Conservation (phyloP, 345 rosid species). For the Sisymbrium altissimum region DNA sequence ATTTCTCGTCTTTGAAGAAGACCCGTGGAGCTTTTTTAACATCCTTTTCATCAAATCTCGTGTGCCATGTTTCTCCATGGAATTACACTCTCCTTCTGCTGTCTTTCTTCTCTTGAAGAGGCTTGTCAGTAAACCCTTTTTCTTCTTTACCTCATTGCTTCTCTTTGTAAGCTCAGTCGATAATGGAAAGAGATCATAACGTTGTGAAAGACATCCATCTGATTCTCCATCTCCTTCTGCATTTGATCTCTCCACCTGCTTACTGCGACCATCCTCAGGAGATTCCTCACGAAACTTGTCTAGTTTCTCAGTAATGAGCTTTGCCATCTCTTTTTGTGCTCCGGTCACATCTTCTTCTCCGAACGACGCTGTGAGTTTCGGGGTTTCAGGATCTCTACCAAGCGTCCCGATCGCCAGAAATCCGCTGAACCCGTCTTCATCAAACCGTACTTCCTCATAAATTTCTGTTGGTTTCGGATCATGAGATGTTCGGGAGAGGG, state of each 20-base stretch:
- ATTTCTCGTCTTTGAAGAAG: neutral
- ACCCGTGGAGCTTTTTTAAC: neutral
- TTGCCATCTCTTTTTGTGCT: neutral
- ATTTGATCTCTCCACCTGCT: neutral
- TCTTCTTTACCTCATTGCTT: conserved; percentile 9
- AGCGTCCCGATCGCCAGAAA: conserved; percentile 27
- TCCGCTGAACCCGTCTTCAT: conserved; percentile 26
- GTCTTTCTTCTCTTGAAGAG: conserved; percentile 14
- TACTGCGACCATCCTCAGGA: neutral
- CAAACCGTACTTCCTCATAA: conserved; percentile 4
- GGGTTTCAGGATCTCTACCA: conserved; percentile 33
- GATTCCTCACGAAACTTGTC: conserved; percentile 14
- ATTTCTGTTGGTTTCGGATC: neutral
- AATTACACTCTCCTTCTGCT: neutral
- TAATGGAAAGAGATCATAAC: neutral
- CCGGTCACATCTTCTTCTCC: conserved; percentile 2
- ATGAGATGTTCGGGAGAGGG: conserved; percentile 8
- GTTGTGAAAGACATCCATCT: neutral
- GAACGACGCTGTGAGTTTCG: conserved; percentile 11
- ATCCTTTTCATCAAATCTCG: conserved; percentile 2
- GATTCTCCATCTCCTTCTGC: neutral
- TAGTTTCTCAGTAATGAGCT: conserved; percentile 22
- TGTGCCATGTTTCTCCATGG: conserved; percentile 12
- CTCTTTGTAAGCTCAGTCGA: neutral
- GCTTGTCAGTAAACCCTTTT: neutral